Evolutionary conservation across 1,284 basidiomycete species (phyloP), one percentile per base, ranked within the genome.

Genomic region (Kwoniella shivajii): DNA sequence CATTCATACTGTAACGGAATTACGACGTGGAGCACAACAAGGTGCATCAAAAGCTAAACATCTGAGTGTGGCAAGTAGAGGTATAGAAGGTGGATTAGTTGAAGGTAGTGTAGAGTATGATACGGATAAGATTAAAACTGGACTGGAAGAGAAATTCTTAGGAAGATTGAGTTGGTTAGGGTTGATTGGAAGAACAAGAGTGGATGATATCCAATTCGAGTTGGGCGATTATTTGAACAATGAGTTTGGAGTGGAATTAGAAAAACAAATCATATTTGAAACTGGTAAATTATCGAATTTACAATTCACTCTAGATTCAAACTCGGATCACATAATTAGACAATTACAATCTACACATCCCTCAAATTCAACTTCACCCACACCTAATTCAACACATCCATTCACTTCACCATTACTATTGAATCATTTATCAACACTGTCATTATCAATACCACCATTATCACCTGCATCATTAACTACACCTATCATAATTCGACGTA

Each of bases 181-280:
- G 59, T 81, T 87, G 67, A 66, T 87, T 6, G 84, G 82, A 4
- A 64, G 66, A 11, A 57, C 65, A 80, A 77, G 83, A 7, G 84
- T 88, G 1, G 90, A 92, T 69, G 89, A 90, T 59, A 82, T 90
- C 18, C 84, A 82, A 9, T 74, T 78, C 33, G 81, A 85, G 29
- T 74, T 92, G 9, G 79, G 77, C 1, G 65, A 79, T 13, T 83
- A 84, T 36, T 73, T 89, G 9, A 78, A 82, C 38, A 76, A 77
- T 38, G 73, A 80, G 1, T 90, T 88, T 84, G 88, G 85, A 56
- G 79, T 76, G 59, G 84, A 83, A 4, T 79, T 92, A 11, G 86
- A 90, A 69, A 79, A 81, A 60, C 81, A 85, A 88, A 80, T 91
- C 33, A 81, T 87, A 18, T 84, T 85, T 61, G 85, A 89, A 61